Evolutionary conservation across 2,329 filamentous ascomycete genomes (phyloP), one percentile per base, ranked within the genome.

Genomic region (Chaetomiaceae sp.): DNA sequence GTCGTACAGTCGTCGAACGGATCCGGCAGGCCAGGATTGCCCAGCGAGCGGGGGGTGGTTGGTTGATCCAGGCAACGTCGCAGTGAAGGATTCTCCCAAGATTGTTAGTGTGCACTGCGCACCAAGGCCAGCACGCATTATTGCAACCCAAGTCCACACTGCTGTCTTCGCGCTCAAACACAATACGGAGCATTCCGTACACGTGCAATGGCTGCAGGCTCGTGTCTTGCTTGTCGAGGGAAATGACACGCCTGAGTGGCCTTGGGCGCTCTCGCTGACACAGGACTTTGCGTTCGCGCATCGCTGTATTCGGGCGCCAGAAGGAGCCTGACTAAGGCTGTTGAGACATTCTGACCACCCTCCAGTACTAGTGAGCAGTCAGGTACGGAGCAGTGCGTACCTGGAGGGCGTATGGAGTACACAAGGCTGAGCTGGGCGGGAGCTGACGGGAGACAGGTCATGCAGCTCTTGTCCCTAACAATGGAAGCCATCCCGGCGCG

Each of bases 261-360:
- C 38, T 39, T 29, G 26, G 38, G 38, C 38, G 38, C 33, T 32
- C 26, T 32, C 24, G 42, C 38, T 49, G 39, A 38, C 35, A 15
- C 17, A n/a, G n/a, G n/a, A n/a, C n/a, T n/a, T n/a, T n/a, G 35
- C 29, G 10, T 20, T 45, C 38, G 26, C 15, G n/a, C 27, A 29
- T 42, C 5, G 12, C 26, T 30, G 19, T 26, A 35, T 29, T 33
- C 7, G 15, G 38, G 38, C 32, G 11, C n/a, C 5, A 36, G n/a
- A 26, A 32, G 19, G 15, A 27, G 18, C n/a, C 38, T 42, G 29
- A 43, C 48, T 35, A 17, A 42, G 38, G 32, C 14, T 12, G 15
- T 22, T 27, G 20, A 45, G 42, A 45, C 38, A 49, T 35, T 45
- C 42, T 50, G 42, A 50, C 42, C 48, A 50, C 43, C 47, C 18